These are phyloP conservation scores for Coemansia nantahalensis DNA, from an alignment of 192 early-diverging fungal genomes.

Conservation along the genomic window DNA sequence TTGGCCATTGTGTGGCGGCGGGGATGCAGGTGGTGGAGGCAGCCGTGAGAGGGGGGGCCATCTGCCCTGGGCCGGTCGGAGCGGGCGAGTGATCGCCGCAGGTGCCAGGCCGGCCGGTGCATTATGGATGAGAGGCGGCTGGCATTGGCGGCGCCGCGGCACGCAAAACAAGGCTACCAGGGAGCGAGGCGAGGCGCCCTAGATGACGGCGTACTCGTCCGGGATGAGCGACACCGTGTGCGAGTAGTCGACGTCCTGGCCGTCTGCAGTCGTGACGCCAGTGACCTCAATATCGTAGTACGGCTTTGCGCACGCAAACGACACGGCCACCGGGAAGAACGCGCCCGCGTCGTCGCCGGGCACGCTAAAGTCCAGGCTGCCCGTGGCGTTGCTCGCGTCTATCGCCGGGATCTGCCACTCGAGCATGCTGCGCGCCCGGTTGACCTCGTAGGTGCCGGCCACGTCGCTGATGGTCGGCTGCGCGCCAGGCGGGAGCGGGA, in stretches of 20 bases:
- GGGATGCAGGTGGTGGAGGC: too few relatives aligned
- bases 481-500: constrained; percentile 78
- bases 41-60: too few relatives aligned
- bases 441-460: constrained; percentile 78
- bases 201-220: constrained; percentile 82
- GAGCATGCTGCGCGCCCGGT: constrained; percentile 65
- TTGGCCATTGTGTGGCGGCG: constrained; percentile 1
- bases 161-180: too few relatives aligned
- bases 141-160: too few relatives aligned
- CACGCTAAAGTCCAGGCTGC: constrained; percentile 81
- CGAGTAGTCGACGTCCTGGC: constrained; percentile 66
- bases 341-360: constrained; percentile 68
- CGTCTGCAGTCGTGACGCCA: constrained; percentile 49
- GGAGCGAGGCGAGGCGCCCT: too few relatives aligned
- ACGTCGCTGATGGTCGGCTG: constrained; percentile 76
- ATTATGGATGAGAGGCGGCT: too few relatives aligned
- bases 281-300: constrained; percentile 76
- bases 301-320: constrained; percentile 68
- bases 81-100: too few relatives aligned
- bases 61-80: too few relatives aligned
- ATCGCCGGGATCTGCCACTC: constrained; percentile 83
- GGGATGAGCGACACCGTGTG: constrained; percentile 68
- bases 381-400: constrained; percentile 69
- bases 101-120: too few relatives aligned
- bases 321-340: constrained; percentile 51